Base-by-base conservation (phyloP, 495 filamentous ascomycete species). In the Friedmanniomyces endolithicus region DNA sequence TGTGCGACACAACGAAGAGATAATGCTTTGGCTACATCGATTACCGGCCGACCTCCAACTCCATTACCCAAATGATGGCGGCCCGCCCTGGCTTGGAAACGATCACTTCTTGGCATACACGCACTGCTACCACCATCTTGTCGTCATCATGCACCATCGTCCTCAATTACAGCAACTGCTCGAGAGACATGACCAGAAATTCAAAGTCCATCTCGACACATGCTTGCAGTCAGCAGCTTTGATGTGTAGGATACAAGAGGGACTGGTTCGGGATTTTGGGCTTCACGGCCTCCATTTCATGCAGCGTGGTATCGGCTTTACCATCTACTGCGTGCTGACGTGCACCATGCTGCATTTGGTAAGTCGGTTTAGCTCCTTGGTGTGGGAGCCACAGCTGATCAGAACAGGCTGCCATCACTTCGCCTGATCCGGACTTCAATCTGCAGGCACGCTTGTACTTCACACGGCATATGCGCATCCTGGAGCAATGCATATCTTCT, bases 271-370 rank as follows among this genome's bases (percentile, higher is more conserved):
- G 50, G 75, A 78, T 0, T 94, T 84, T 66, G 88, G 89, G 0
- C 69, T 95, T 44, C 76, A 78, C 44, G 94, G 92, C 1, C 73
- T 97, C 1, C 76, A 90, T 55, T 94, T 84, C 74, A 97, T 98
- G 92, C 83, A 88, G 65, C 77, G 92, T 58, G 92, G 92, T 34
- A 87, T 96, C 63, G 95, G 88, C 71, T 96, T 95, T 66, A 88
- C 89, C 20, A 94, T 98, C 20, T 98, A 98, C 64, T 81, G 81
- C 40, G 78, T 95, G 25, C 74, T 98, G 35, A 95, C 87, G 12
- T 96, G 89, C 73, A 92, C 89, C 27, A 92, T 96, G 73, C 77
- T 98, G 54, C 94, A 98, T 71, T 70, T 98, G 71, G 92, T 98
- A 74, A 67, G 87, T 72, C 39, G 29, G 27, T 16, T 52, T n/a